These are phyloP conservation scores for Scolecobasidium constrictum DNA, from an alignment of 2,329 filamentous ascomycete species.

Conservation along the genomic window DNA sequence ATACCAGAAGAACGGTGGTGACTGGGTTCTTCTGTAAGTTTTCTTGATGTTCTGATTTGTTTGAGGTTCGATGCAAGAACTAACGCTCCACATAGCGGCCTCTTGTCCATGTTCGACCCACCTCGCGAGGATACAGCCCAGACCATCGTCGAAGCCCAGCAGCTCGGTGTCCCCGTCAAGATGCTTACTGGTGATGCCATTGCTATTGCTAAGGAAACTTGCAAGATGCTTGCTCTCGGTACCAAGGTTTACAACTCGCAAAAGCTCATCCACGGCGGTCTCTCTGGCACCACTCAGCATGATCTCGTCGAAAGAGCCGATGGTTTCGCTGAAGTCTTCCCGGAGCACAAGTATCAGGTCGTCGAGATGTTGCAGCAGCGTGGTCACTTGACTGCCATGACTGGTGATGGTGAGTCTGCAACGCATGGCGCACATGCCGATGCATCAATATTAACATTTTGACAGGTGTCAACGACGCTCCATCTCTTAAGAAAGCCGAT, in stretches of 20 bases:
- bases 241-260: slow-evolving; percentile 76
- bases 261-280: slow-evolving; percentile 65
- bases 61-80: too few species aligned
- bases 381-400: slow-evolving; percentile 65
- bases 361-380: slow-evolving; percentile 66
- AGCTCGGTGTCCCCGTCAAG: slow-evolving; percentile 68
- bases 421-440: neutral
- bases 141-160: slow-evolving; percentile 65
- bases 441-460: slow-evolving; percentile 12
- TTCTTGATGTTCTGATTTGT: neutral
- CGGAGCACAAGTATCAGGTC: slow-evolving; percentile 67
- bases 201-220: slow-evolving; percentile 71
- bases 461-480: slow-evolving; percentile 56
- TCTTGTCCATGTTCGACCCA: slow-evolving; percentile 73
- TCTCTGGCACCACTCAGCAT: slow-evolving; percentile 61
- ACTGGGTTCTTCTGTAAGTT: slow-evolving; percentile 52
- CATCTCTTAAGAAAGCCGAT: slow-evolving; percentile 63
- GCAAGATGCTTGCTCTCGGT: slow-evolving; percentile 69
- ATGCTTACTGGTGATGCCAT: slow-evolving; percentile 75
- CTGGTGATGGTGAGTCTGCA: slow-evolving; percentile 47
- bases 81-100: slow-evolving; percentile 35
- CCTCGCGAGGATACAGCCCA: slow-evolving; percentile 69
- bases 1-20: slow-evolving; percentile 65
- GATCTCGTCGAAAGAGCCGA: slow-evolving; percentile 67
- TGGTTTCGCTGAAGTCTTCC: slow-evolving; percentile 65